phyloP scores from a whole-genome alignment of 1,284 basidiomycete species.

The Bondarzewia mesenterica region DNA sequence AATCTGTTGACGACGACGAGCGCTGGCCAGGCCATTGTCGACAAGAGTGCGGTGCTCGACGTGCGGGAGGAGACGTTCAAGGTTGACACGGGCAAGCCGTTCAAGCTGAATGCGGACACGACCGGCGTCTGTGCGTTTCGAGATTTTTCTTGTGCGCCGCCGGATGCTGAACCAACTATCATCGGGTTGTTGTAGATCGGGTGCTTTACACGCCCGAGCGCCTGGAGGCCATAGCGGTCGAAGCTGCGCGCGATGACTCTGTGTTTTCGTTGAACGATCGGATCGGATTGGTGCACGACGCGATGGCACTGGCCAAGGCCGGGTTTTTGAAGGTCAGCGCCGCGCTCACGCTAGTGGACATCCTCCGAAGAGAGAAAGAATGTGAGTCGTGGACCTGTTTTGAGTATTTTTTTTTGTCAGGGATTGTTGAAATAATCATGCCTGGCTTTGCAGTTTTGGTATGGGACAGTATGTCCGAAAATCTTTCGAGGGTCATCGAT shows the following conservation, averaged over 20 bases:
- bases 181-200: slow-evolving; percentile 40
- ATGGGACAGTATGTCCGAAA: slow-evolving; percentile 60
- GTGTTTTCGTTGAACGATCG: slow-evolving; percentile 80
- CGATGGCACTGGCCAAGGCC: slow-evolving; percentile 74
- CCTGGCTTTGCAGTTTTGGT: slow-evolving; percentile 46
- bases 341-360: slow-evolving; percentile 65
- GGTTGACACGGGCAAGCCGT: slow-evolving; percentile 63
- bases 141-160: not conserved
- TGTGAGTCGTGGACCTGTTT: slow-evolving; percentile 35
- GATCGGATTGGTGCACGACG: slow-evolving; percentile 80
- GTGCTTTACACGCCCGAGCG: slow-evolving; percentile 84
- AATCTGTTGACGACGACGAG: slow-evolving; percentile 60
- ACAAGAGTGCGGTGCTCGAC: slow-evolving; percentile 62
- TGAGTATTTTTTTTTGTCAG: not conserved
- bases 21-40: slow-evolving; percentile 50
- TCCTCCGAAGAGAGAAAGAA: slow-evolving; percentile 67
- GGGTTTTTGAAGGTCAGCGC: slow-evolving; percentile 74
- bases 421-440: too few relatives aligned
- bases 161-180: not conserved
- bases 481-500: slow-evolving; percentile 48
- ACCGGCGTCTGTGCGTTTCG: slow-evolving; percentile 77
- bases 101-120: slow-evolving; percentile 88
- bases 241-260: slow-evolving; percentile 61
- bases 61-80: slow-evolving; percentile 64
- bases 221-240: slow-evolving; percentile 70